phyloP scores from a whole-genome alignment of 208 protist genomes.

The Jaenimonas drosophilae region DNA sequence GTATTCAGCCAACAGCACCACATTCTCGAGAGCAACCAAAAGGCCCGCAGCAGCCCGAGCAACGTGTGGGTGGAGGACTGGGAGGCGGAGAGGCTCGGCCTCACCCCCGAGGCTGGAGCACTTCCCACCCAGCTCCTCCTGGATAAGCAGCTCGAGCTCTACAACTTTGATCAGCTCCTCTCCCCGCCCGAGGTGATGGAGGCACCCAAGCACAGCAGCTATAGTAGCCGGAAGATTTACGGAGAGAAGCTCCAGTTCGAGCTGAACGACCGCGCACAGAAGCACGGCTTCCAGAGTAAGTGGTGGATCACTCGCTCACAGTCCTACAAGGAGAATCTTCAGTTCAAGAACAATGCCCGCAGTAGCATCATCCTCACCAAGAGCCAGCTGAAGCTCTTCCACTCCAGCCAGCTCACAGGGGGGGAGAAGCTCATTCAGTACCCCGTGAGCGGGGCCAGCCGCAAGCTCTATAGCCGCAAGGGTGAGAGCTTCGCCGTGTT shows the following conservation, averaged over 20 bases:
- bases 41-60: constrained; percentile 72
- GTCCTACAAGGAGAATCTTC: constrained; percentile 71
- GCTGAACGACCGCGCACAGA: constrained; percentile 79
- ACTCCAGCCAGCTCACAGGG: constrained; percentile 68
- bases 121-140: constrained; percentile 61
- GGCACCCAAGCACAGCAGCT: constrained; percentile 81
- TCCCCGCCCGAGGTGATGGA: constrained; percentile 77
- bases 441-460: constrained; percentile 69
- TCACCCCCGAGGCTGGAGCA: constrained; percentile 54
- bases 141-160: constrained; percentile 80
- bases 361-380: constrained; percentile 64
- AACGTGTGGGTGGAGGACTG: constrained; percentile 88
- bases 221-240: constrained; percentile 75
- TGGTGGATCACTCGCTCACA: constrained; percentile 74
- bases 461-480: constrained; percentile 63
- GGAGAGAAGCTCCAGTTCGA: constrained; percentile 79
- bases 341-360: constrained; percentile 62
- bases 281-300: constrained; percentile 75
- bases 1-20: constrained; percentile 84
- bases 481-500: constrained; percentile 42
- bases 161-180: constrained; percentile 83
- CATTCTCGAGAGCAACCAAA: constrained; percentile 81
- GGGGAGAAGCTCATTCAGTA: constrained; percentile 61
- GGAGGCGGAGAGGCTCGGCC: constrained; percentile 56
- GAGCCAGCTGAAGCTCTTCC: constrained; percentile 53